Base-by-base conservation (phyloP, 768 basidiomycete genomes). In the Pleurotus eryngii region DNA sequence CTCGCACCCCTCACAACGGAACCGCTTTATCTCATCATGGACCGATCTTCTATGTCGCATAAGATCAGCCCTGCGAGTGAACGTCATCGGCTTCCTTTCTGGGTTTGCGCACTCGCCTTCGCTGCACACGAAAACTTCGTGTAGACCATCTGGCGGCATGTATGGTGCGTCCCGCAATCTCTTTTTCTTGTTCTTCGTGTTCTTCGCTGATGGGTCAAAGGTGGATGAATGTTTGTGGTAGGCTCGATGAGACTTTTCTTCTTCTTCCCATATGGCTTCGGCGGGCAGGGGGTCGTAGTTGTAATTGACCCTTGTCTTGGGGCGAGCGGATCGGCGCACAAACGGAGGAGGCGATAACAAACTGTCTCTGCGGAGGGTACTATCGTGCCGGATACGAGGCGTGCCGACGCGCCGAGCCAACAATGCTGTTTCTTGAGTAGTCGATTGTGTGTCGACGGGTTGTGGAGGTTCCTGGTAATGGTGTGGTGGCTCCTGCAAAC, bases 241-340 rank as follows among this genome's bases (percentile, higher is more conserved):
- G 42, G 15, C 42, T 17, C 11, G 30, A 35, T 35, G 9, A 35
- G 30, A 11, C 30, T 35, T 35, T 35, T 35, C 30, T 35, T 35
- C 30, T 35, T 35, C 30, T 35, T 35, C 30, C 8, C 30, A 35
- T 35, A 35, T 35, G 5, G n/a, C 11, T 9, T 17, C 20, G 42
- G 42, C n/a, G 4, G n/a, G 42, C 11, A 17, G 42, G 49, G n/a
- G 49, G 30, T 30, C n/a, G 49, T 24, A 50, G 49, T 15, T 53
- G 51, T 53, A 53, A 15, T 40, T 30, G 20, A 53, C 27, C 17
- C n/a, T 15, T 53, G 38, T 4, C n/a, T 42, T 53, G 0, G 15
- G 51, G 22, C 51, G 51, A 22, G 51, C 51, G 24, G 51, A 53
- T 9, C 51, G 51, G 35, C 51, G 51, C 30, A 42, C 20, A n/a